A percentile compares a stretch with the other conserved stretches of the same genome.
phyloP scores from a whole-genome alignment of 345 rosid genomes.

The Eucalyptus shirleyi region DNA sequence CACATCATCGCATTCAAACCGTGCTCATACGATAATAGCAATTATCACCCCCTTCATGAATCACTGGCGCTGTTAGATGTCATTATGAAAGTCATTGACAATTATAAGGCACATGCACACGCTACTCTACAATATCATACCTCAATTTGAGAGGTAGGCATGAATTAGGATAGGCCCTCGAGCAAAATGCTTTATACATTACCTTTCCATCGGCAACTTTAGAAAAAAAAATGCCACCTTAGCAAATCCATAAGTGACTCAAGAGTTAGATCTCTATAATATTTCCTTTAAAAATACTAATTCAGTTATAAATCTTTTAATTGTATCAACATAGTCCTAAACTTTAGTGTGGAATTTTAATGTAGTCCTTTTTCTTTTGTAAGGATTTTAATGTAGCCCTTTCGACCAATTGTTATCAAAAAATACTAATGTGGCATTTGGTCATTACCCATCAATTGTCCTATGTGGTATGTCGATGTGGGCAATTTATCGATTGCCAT shows the following conservation, averaged over 20 bases:
- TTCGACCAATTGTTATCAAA: rapidly evolving
- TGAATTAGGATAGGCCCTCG: not conserved
- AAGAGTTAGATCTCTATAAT: not conserved
- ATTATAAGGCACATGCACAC: not conserved
- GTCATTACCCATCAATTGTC: rapidly evolving
- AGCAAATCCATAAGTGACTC: not conserved
- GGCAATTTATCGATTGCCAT: not conserved
- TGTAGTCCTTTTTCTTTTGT: rapidly evolving
- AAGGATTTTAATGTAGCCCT: rapidly evolving
- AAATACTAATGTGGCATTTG: not conserved
- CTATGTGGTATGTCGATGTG: not conserved
- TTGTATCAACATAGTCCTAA: rapidly evolving
- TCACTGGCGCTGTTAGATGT: not conserved
- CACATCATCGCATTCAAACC: not conserved
- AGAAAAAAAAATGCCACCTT: not conserved
- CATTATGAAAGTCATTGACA: not conserved
- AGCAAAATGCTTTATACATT: not conserved
- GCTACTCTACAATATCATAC: not conserved
- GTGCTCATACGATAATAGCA: not conserved
- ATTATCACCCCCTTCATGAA: not conserved
- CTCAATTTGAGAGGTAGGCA: not conserved
- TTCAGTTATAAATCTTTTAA: rapidly evolving
- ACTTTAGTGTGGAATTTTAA: rapidly evolving
- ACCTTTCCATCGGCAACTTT: not conserved
- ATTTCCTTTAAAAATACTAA: not conserved